These are phyloP conservation scores for Stentor roeselii DNA, from an alignment of 73 alveolate genomes.

Conservation along the genomic window DNA sequence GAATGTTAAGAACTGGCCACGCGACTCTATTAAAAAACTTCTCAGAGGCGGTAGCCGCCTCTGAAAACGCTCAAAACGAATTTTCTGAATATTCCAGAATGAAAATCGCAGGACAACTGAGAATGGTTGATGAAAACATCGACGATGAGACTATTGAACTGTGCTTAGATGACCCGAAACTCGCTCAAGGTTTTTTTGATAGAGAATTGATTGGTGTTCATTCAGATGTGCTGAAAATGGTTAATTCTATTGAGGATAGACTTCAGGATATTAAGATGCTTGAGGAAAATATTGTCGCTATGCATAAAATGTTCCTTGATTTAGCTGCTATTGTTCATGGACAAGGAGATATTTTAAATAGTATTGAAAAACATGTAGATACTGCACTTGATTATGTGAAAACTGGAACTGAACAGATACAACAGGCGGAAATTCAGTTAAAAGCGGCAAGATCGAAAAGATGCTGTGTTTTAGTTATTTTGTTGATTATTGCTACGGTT, in stretches of 20 bases:
- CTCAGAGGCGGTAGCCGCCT: neutral
- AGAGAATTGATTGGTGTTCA: conserved; percentile 1
- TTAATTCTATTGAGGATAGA: neutral
- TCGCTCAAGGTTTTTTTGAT: neutral
- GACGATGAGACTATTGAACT: neutral
- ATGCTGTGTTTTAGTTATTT: neutral
- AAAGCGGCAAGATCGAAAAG: conserved; percentile 14
- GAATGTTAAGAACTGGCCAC: neutral
- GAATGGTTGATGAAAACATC: conserved; percentile 14
- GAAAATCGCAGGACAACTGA: conserved; percentile 6
- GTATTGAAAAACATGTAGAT: conserved; percentile 16
- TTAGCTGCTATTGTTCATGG: neutral
- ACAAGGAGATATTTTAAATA: conserved; percentile 21
- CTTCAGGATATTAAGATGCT: conserved; percentile 19
- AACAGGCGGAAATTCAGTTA: neutral
- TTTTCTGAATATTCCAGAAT: neutral
- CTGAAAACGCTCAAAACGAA: conserved; percentile 7
- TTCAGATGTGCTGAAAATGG: neutral
- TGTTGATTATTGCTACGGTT: neutral
- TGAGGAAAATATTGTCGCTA: neutral
- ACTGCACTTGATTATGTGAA: neutral
- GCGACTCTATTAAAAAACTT: conserved; percentile 6
- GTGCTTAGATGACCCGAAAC: conserved; percentile 13
- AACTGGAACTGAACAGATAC: neutral
- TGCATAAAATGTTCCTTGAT: conserved; percentile 26